Evolutionary conservation across 179 eudicot species (phyloP), one percentile per base, ranked within the genome.

Genomic region (Actinidia chinensis): DNA sequence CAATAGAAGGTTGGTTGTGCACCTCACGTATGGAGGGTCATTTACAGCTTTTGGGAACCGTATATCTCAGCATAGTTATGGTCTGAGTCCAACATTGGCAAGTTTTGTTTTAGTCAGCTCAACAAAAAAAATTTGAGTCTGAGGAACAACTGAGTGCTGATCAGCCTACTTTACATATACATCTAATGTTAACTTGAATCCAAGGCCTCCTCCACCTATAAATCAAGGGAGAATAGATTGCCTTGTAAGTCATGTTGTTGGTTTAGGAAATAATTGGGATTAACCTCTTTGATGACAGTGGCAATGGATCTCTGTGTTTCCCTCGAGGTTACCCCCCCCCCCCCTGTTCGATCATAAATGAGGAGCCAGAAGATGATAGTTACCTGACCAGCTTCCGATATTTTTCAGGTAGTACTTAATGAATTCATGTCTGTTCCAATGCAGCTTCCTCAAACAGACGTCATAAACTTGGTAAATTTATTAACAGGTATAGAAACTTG

Each of bases 151-250:
- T 90, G 81, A 81, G 88, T 50, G 81, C 85, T 43, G 83, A 90
- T 79, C 92, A 43, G 82, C 89, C 2, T 90, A 90, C 79, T 79
- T 88, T 74, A 79, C 87, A 13, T 90, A 90, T 82, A 84, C 79
- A 72, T 76, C 84, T 68, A 83, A 89, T 80, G 88, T 89, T 70
- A 89, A 90, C 74, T 80, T 87, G 73, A 91, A 91, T 46, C 92
- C 91, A 15, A 87, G 92, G 86, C 92, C 89, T 78, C 92, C 92
- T 77, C 93, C 92, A 67, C 93, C 93, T 70, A 68, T 89, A 20
- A 76, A 84, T 69, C 92, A 79, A 74, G 82, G 66, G 92, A 83
- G 79, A 90, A 79, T 64, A 85, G 83, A 60, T n/a, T 82, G 77
- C 72, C 61, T 85, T 23, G 83, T 77, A 66, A 81, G 73, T 67